Evolutionary conservation across 2,329 filamentous ascomycete species (phyloP), one percentile per base, ranked within the genome.

Genomic region (Fusarium chlamydosporum): DNA sequence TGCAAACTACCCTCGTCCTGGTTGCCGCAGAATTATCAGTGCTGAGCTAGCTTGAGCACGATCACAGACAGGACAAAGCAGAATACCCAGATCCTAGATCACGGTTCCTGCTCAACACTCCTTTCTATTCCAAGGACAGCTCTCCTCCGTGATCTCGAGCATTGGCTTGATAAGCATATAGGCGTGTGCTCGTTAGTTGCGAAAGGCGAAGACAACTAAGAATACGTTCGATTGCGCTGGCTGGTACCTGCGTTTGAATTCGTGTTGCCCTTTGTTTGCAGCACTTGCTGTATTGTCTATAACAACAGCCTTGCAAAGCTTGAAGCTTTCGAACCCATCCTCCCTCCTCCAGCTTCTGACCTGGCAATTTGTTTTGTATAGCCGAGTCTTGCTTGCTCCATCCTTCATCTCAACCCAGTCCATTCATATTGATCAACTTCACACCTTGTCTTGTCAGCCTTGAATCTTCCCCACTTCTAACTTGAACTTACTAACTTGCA

Each of bases 171-270:
- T 50, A 67, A 63, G 41, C 56, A 61, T 50, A 57, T 48, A 46
- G 52, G 56, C 51, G 16, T 40, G 18, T 41, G 18, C 37, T 29
- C 42, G 41, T 41, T 61, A 37, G 34, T 58, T 48, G 61, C 51
- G 59, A 48, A 66, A 31, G 43, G 53, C 38, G 27, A 57, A 34
- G 41, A 23, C 41, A 41, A 62, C 61, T 69, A 26, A 43, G 50
- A 57, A 45, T 13, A 51, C 45, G 47, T 40, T 48, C 41, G 45
- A 65, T 46, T 53, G 35, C 60, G 55, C 61, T 52, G 66, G 65
- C 65, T 68, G 66, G 66, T 65, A 69, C 66, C 66, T 66, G 66
- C 65, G 66, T 68, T 56, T 54, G 48, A 59, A 56, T 60, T 55
- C 46, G 61, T 51, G 48, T 31, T 42, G 58, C 65, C 47, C 37